Base-by-base conservation (phyloP, 352 stramenopile genomes). In the Globisporangium radiosum region DNA sequence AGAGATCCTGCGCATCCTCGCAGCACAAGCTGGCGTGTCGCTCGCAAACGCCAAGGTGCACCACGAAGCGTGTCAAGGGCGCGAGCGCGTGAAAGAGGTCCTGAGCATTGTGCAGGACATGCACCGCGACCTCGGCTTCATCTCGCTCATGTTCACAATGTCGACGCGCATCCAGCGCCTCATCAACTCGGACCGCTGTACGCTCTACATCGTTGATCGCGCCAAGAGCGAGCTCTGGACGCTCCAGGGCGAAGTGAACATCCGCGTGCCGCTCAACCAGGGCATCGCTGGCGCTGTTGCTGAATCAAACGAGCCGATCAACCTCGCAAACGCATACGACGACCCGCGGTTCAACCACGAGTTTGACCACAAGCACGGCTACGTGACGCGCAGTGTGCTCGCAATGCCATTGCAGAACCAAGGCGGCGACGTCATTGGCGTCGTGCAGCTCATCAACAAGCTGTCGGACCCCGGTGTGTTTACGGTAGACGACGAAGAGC, bases 151-250 rank as follows among this genome's bases (percentile, higher is more conserved):
- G 76, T 96, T 96, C 57, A 94, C 88, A 6, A 94, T 97, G 58
- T 97, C 90, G 19, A 87, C 82, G 14, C 83, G 92, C 36, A 85
- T 96, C 13, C 86, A 92, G 52, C 72, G 68, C 40, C 78, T 97
- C 50, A 78, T 97, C 9, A 81, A 94, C 57, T 94, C 90, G 44
- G 93, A 98, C 62, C 85, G 92, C 5, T 96, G 89, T 54, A 96
- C 89, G 25, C 72, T 98, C 5, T 98, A 96, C 69, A 92, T 98
- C 50, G 70, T 97, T 15, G 90, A 98, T 63, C 78, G 90, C 25
- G 70, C 76, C 54, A 94, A 89, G 54, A 89, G 86, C 54, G 88
- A 97, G 63, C 76, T 98, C 7, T 95, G 90, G 90, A 92, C 88
- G 40, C 68, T 97, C 3, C 90, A 96, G 60, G 87, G 87, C 10